A percentile compares a stretch with the other conserved stretches of the same genome.
Evolutionary conservation across 2,329 filamentous ascomycete genomes (phyloP).

Genomic region (Cercospora sojina): DNA sequence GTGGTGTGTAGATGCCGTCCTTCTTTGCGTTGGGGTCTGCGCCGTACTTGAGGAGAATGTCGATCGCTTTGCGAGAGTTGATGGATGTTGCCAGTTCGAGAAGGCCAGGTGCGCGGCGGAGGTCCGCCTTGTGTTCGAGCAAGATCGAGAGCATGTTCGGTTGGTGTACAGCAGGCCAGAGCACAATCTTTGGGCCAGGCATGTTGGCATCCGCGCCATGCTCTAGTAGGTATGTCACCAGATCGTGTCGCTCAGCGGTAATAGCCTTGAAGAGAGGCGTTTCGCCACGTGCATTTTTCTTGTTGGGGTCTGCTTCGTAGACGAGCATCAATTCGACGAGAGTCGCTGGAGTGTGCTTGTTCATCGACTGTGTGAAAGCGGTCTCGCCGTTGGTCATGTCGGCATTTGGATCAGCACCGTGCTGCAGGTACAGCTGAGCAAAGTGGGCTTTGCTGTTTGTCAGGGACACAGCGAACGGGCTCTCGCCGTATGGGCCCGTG

Average conservation of each 20-base stretch:
- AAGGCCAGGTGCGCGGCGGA: conserved; percentile 63
- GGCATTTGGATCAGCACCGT: conserved; percentile 58
- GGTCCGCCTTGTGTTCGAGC: conserved; percentile 53
- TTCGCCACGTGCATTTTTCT: conserved; percentile 61
- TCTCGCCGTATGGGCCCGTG: conserved; percentile 53
- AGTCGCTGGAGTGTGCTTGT: conserved; percentile 55
- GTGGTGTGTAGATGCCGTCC: conserved; percentile 65
- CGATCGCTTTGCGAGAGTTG: conserved; percentile 61
- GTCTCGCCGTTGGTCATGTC: conserved; percentile 59
- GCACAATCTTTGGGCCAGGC: conserved; percentile 56
- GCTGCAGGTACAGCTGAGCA: conserved; percentile 59
- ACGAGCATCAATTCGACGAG: conserved; percentile 61
- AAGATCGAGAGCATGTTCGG: conserved; percentile 59
- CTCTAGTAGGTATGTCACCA: conserved; percentile 56
- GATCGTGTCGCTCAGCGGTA: conserved; percentile 55
- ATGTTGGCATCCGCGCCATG: conserved; percentile 66
- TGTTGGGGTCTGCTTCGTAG: conserved; percentile 59
- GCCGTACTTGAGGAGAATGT: conserved; percentile 61
- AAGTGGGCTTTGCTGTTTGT: conserved; percentile 56
- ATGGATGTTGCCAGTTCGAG: conserved; percentile 63
- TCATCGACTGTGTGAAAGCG: conserved; percentile 60
- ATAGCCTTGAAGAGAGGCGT: conserved; percentile 65
- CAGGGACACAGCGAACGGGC: conserved; percentile 55
- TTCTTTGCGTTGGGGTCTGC: conserved; percentile 62
- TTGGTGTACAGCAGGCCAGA: conserved; percentile 64